Percentiles rank a stretch among this genome's conserved stretches.
These are phyloP conservation scores for Chaetomidium leptoderma DNA, from an alignment of 495 filamentous ascomycete species.

Conservation along the genomic window DNA sequence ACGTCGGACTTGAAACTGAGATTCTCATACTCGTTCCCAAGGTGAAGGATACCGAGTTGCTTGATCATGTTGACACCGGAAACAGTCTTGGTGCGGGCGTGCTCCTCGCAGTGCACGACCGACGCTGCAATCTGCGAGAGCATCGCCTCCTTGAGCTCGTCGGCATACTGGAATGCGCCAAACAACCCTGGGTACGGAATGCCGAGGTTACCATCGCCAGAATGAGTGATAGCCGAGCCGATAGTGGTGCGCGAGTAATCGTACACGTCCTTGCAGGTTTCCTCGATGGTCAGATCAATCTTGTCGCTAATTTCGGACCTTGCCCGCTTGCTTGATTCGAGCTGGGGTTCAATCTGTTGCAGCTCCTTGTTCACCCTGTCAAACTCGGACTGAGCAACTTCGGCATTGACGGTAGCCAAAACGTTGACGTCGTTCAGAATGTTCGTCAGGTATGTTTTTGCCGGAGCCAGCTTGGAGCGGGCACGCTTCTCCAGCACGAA, in stretches of 20 bases:
- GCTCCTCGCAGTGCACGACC: slow-evolving; percentile 75
- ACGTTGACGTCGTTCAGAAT: slow-evolving; percentile 78
- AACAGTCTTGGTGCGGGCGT: slow-evolving; percentile 72
- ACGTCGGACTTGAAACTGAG: slow-evolving; percentile 81
- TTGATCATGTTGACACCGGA: slow-evolving; percentile 83
- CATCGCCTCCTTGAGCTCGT: slow-evolving; percentile 89
- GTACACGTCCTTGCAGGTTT: slow-evolving; percentile 79
- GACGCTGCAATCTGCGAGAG: slow-evolving; percentile 75
- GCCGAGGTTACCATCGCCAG: slow-evolving; percentile 72
- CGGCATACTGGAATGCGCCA: slow-evolving; percentile 83
- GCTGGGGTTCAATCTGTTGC: slow-evolving; percentile 74
- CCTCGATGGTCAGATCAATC: slow-evolving; percentile 76
- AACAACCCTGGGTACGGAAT: slow-evolving; percentile 84
- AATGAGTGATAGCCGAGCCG: slow-evolving; percentile 62
- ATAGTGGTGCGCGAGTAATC: slow-evolving; percentile 71
- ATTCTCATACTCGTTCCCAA: slow-evolving; percentile 78
- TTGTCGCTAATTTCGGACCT: slow-evolving; percentile 76
- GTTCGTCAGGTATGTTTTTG: slow-evolving; percentile 94
- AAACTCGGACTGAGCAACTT: slow-evolving; percentile 80
- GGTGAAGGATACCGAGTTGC: slow-evolving; percentile 78
- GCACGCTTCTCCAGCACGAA: slow-evolving; percentile 97
- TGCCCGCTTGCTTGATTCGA: slow-evolving; percentile 77
- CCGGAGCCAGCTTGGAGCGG: slow-evolving; percentile 90
- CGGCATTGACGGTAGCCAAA: slow-evolving; percentile 80
- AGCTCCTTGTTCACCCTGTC: slow-evolving; percentile 78